Percentiles rank a stretch among this genome's conserved stretches.
Conservation (phyloP, 176 grass and related monocot species). For the Leersia perrieri region DNA sequence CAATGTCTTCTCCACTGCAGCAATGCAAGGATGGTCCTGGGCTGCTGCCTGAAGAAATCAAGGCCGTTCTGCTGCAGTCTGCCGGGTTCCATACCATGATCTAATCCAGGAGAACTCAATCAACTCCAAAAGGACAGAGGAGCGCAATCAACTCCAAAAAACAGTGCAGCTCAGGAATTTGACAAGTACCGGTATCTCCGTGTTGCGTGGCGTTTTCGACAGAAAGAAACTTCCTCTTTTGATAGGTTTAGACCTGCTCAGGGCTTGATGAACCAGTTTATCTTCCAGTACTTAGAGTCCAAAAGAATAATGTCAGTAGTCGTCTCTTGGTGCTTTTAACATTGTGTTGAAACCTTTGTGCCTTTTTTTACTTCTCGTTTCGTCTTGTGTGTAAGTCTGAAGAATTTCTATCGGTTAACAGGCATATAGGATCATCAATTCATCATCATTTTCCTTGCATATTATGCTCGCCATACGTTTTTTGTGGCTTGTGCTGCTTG, state of each 20-base stretch:
- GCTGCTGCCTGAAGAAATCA: conserved; percentile 84
- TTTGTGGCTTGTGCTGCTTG: not conserved
- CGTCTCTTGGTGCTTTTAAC: not conserved
- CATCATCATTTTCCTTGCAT: not conserved
- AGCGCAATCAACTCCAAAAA: not conserved
- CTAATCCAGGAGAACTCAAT: not conserved
- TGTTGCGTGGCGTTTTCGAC: not conserved
- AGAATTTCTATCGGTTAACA: conserved; percentile 1
- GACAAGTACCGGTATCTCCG: not conserved
- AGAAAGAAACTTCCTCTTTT: conserved; percentile 26
- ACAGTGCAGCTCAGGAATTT: conserved; percentile 31
- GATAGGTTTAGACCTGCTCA: not conserved
- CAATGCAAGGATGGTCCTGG: conserved; percentile 80
- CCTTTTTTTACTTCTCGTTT: not conserved
- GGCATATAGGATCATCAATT: not conserved
- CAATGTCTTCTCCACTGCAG: conserved; percentile 40
- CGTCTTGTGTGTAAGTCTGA: conserved; percentile 23
- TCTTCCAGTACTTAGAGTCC: conserved; percentile 12
- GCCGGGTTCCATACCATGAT: conserved; percentile 55
- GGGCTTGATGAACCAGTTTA: not conserved
- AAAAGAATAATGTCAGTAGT: conserved; percentile 29
- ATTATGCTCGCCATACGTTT: not conserved
- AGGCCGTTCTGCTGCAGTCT: conserved; percentile 77
- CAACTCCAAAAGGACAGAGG: not conserved
- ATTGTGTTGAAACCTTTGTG: conserved; percentile 11